Base-by-base conservation (phyloP, 2,329 filamentous ascomycete species). In the Pyrenophora teres region DNA sequence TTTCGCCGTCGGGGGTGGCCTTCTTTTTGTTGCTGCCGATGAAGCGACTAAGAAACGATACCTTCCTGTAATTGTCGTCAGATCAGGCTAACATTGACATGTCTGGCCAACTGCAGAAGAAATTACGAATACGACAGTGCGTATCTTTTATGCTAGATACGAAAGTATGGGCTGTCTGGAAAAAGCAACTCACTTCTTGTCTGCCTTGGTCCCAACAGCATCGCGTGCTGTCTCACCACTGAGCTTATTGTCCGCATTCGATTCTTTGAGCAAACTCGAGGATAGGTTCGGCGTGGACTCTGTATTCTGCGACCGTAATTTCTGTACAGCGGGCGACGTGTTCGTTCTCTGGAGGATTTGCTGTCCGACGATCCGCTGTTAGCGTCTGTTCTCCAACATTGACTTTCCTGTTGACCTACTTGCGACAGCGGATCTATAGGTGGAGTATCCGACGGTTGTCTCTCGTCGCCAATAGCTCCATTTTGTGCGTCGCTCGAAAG, bases 41-140 rank as follows among this genome's bases (percentile, higher is more conserved):
- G 73, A 97, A 86, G 47, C 92, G 89, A 73, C 91, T 95, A 23
- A 99, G 83, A 70, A 99, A 96, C 12, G 92, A 96, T 15, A 88
- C 85, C 77, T 96, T 97, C 74, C 89, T 96, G 65, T 40, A 39
- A 23, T 36, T 9, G 42, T 49, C 45, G 56, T 65, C 46, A 65
- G 52, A 63, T 50, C 52, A 40, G 15, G 21, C 52, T 52, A 47
- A 58, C 57, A 57, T 47, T 80, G 80, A 56, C 27, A 30, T 30
- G 9, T 30, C 27, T 12, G 9, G 27, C 27, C 27, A 30, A 30
- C 9, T 30, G 27, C 27, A 30, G 27, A 30, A 12, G 9, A 30
- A 30, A 30, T 2, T 30, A 30, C 27, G 27, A 13, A 13, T 30
- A 30, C 27, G 10, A 30, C 27, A 30, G 10, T 30, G 27, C 27